Percentiles rank a stretch among this genome's conserved stretches.
Conservation (phyloP, 352 stramenopile genomes). For the Phytophthora pistaciae region DNA sequence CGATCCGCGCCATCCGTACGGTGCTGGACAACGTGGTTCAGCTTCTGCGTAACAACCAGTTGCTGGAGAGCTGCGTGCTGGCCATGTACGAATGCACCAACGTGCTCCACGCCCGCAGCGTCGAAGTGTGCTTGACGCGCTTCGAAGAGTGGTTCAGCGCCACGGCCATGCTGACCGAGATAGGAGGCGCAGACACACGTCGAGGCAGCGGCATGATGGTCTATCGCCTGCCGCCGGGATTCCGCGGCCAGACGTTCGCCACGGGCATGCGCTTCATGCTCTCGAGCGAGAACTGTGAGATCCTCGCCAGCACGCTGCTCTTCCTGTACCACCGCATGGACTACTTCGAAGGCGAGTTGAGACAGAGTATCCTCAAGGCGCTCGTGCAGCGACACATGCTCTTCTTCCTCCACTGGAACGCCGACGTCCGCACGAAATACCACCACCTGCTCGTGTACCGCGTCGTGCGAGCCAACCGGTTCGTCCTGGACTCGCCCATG, state of each 20-base stretch:
- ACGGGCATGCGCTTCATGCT: slow-evolving; percentile 77
- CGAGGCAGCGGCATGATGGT: slow-evolving; percentile 38
- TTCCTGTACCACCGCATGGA: slow-evolving; percentile 84
- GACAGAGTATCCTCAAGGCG: slow-evolving; percentile 71
- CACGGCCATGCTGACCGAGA: slow-evolving; percentile 40
- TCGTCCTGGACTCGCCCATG: slow-evolving; percentile 69
- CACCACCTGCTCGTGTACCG: slow-evolving; percentile 83
- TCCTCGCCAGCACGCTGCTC: slow-evolving; percentile 64
- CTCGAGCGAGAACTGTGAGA: slow-evolving; percentile 77
- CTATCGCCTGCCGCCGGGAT: slow-evolving; percentile 55
- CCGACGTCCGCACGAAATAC: slow-evolving; percentile 73
- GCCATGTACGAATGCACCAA: slow-evolving; percentile 84
- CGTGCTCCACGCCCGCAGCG: slow-evolving; percentile 67
- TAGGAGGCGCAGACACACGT: slow-evolving; percentile 25
- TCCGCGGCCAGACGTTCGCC: slow-evolving; percentile 61
- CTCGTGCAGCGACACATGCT: slow-evolving; percentile 83
- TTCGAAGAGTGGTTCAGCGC: slow-evolving; percentile 81
- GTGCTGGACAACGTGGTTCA: slow-evolving; percentile 68
- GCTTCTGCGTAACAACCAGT: slow-evolving; percentile 65
- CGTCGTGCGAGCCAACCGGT: slow-evolving; percentile 63
- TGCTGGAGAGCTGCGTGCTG: slow-evolving; percentile 72
- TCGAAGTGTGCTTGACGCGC: slow-evolving; percentile 61
- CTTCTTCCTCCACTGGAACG: slow-evolving; percentile 84
- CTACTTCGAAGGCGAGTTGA: slow-evolving; percentile 75
- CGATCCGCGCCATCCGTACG: slow-evolving; percentile 56